Percentiles rank a stretch among this genome's conserved stretches.
These are phyloP conservation scores for Astrothelium macrocarpum DNA, from an alignment of 495 filamentous ascomycete species.

Conservation along the genomic window DNA sequence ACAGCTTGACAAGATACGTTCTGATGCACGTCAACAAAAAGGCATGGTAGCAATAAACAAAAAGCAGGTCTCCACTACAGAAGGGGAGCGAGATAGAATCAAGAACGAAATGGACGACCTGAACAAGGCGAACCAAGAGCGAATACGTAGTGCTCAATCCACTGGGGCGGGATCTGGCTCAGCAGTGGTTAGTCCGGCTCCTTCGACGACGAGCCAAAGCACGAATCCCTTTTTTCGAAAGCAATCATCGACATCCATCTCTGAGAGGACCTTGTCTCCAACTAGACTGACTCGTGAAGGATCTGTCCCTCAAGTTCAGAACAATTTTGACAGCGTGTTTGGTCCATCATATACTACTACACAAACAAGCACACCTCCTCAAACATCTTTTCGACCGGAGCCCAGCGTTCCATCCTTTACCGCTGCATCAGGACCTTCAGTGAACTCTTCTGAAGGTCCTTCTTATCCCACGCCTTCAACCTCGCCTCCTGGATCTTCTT, in stretches of 20 bases:
- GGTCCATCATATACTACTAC: conserved; percentile 58
- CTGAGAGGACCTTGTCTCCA: conserved; percentile 51
- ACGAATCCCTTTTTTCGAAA: conserved; percentile 85
- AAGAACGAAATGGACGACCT: conserved; percentile 66
- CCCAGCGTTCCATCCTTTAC: conserved; percentile 39
- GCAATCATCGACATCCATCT: conserved; percentile 47
- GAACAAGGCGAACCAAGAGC: conserved; percentile 51
- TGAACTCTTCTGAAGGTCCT: conserved; percentile 36
- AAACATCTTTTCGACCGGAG: conserved; percentile 60
- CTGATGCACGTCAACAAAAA: conserved; percentile 85
- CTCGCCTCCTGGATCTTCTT: conserved; percentile 46
- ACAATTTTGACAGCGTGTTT: conserved; percentile 83
- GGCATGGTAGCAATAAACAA: conserved; percentile 94
- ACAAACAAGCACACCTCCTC: conserved; percentile 24
- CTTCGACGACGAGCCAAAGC: conserved; percentile 65
- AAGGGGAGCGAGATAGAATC: conserved; percentile 75
- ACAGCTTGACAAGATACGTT: conserved; percentile 80
- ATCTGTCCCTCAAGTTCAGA: conserved; percentile 46
- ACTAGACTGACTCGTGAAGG: conserved; percentile 40
- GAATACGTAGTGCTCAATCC: conserved; percentile 20
- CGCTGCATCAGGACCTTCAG: conserved; percentile 38
- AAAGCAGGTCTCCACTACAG: conserved; percentile 85
- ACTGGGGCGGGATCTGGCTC: conserved; percentile 34
- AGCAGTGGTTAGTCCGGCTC: conserved; percentile 54
- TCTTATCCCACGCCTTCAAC: conserved; percentile 50